These are phyloP conservation scores for Fusarium bulbicola DNA, from an alignment of 2,329 filamentous ascomycete species.

Conservation along the genomic window DNA sequence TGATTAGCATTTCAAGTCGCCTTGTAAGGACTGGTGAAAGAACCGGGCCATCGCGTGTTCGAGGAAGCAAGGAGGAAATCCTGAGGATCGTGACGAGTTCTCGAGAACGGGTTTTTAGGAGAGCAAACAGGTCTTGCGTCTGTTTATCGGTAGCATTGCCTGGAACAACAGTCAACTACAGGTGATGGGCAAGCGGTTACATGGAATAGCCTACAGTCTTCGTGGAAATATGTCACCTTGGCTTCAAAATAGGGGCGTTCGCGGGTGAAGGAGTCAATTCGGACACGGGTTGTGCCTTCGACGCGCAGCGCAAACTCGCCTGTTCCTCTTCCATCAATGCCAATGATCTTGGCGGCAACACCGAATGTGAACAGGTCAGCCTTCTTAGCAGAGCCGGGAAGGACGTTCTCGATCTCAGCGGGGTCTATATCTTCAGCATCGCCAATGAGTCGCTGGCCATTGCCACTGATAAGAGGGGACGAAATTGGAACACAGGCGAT, in stretches of 20 bases:
- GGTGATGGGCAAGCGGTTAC: background rate
- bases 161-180: slow-evolving; percentile 28
- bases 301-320: slow-evolving; percentile 86
- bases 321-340: slow-evolving; percentile 77
- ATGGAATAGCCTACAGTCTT: slow-evolving; percentile 64
- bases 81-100: slow-evolving; percentile 87
- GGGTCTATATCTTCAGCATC: slow-evolving; percentile 64
- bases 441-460: slow-evolving; percentile 80
- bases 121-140: slow-evolving; percentile 76
- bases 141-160: slow-evolving; percentile 61
- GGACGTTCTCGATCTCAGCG: slow-evolving; percentile 57
- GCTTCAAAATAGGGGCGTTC: slow-evolving; percentile 89
- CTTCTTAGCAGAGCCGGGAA: slow-evolving; percentile 68
- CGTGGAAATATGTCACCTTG: slow-evolving; percentile 75
- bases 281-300: slow-evolving; percentile 82
- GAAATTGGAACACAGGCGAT: slow-evolving; percentile 89
- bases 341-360: slow-evolving; percentile 80
- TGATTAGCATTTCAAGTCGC: slow-evolving; percentile 87
- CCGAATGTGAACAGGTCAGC: slow-evolving; percentile 85
- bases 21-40: slow-evolving; percentile 87
- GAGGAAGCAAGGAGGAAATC: slow-evolving; percentile 83
- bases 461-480: slow-evolving; percentile 76
- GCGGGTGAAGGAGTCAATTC: slow-evolving; percentile 70
- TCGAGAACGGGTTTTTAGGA: slow-evolving; percentile 84
- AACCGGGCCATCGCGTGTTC: slow-evolving; percentile 68